These are phyloP conservation scores for Rhodotorula sp. DNA, from an alignment of 1,284 basidiomycete genomes.

Conservation along the genomic window DNA sequence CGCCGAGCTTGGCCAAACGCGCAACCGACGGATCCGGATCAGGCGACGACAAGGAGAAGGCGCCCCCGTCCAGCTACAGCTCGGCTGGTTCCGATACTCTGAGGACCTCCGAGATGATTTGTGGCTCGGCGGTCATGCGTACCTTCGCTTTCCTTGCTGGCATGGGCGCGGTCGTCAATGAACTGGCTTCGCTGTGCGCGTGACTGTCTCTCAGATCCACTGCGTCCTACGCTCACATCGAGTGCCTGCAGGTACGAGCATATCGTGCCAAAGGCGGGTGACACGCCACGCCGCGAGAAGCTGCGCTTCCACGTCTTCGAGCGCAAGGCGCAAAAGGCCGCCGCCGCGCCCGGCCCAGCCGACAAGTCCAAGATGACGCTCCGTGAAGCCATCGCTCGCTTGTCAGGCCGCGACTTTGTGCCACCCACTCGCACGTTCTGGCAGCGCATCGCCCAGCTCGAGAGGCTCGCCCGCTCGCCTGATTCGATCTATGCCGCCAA, in stretches of 20 bases:
- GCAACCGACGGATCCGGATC: neutral
- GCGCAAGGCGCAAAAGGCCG: neutral
- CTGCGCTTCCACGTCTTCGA: constrained; percentile 51
- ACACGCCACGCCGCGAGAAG: constrained; percentile 29
- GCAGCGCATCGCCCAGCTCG: constrained; percentile 43
- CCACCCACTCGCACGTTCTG: constrained; percentile 41
- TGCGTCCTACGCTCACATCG: neutral
- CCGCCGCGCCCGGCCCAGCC: neutral
- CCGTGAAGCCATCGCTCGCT: constrained; percentile 48
- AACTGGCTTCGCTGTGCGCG: constrained; percentile 40
- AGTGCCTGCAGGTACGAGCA: constrained; percentile 33
- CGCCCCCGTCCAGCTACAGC: neutral
- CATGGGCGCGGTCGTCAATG: constrained; percentile 43
- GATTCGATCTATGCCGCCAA: constrained; percentile 29
- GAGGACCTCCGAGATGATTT: neutral
- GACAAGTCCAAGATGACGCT: constrained; percentile 39
- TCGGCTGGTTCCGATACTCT: neutral
- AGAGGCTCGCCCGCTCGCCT: constrained; percentile 41
- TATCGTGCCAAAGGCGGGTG: constrained; percentile 24
- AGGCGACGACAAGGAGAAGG: neutral
- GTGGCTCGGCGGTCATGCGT: constrained; percentile 42
- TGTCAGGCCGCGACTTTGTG: constrained; percentile 42
- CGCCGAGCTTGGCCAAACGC: neutral
- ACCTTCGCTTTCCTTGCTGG: constrained; percentile 49
- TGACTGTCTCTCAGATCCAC: neutral